These are phyloP conservation scores for Brettanomyces custersianus DNA, from an alignment of 805 yeast genomes.

Conservation along the genomic window DNA sequence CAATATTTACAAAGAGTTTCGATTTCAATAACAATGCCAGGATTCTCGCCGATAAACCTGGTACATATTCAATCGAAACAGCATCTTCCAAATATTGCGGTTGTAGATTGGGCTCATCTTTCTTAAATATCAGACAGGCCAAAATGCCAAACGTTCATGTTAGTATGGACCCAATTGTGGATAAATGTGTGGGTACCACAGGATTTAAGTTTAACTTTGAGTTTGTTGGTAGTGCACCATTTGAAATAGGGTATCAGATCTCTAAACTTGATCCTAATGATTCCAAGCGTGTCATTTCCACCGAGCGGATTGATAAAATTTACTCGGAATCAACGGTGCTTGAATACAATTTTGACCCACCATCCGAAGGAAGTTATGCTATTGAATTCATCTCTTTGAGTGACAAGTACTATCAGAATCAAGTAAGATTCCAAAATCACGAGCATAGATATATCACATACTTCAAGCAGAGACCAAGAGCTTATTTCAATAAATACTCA, in stretches of 20 bases:
- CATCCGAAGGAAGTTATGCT: slow-evolving; percentile 70
- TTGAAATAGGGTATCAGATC: slow-evolving; percentile 52
- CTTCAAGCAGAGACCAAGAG: slow-evolving; percentile 63
- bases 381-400: slow-evolving; percentile 58
- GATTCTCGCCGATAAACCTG: slow-evolving; percentile 46
- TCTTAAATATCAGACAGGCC: slow-evolving; percentile 36
- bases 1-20: slow-evolving; percentile 16
- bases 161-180: slow-evolving; percentile 54
- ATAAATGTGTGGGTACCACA: slow-evolving; percentile 86
- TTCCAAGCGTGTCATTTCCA: slow-evolving; percentile 13
- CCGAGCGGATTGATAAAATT: slow-evolving; percentile 20
- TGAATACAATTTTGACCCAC: slow-evolving; percentile 64
- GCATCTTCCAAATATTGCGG: slow-evolving; percentile 57
- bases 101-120: slow-evolving; percentile 54
- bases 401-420: slow-evolving; percentile 48
- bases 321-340: slow-evolving; percentile 22
- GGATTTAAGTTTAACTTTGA: slow-evolving; percentile 68
- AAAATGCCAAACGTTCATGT: slow-evolving; percentile 33
- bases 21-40: slow-evolving; percentile 21
- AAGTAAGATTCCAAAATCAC: slow-evolving; percentile 22
- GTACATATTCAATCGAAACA: slow-evolving; percentile 48
- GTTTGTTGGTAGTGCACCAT: slow-evolving; percentile 78
- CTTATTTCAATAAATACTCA: slow-evolving; percentile 24
- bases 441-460: slow-evolving; percentile 56
- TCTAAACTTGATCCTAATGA: slow-evolving; percentile 40